Evolutionary conservation across 768 basidiomycete genomes (phyloP).

Genomic region (Exsudoporus frostii): DNA sequence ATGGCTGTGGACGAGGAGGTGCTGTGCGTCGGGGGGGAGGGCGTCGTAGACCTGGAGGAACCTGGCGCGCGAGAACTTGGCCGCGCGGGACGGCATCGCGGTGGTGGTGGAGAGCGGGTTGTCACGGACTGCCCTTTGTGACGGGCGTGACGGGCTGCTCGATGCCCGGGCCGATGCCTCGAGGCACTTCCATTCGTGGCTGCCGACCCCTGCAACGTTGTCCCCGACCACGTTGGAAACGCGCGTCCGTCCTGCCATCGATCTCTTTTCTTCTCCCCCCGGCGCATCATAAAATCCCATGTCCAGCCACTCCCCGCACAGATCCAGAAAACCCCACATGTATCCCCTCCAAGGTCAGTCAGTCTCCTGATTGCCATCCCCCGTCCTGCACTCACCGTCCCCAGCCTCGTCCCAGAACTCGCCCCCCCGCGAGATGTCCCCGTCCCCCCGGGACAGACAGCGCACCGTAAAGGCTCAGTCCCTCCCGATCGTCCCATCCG

Average conservation of each 20-base stretch:
- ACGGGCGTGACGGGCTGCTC: neutral
- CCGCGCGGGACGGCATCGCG: conserved; percentile 17
- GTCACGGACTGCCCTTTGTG: neutral
- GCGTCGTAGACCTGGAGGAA: conserved; percentile 46
- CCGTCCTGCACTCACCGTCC: neutral
- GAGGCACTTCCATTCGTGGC: conserved; percentile 53
- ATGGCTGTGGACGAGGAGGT: conserved; percentile 46
- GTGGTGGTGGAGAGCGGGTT: too few relatives aligned
- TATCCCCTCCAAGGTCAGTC: conserved; percentile 50
- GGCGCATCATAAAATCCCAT: conserved; percentile 34
- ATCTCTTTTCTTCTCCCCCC: conserved; percentile 25
- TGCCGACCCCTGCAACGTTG: conserved; percentile 36
- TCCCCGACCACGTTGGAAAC: conserved; percentile 62
- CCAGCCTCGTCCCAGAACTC: conserved; percentile 29
- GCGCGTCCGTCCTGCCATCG: conserved; percentile 39
- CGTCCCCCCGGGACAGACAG: conserved; percentile 46
- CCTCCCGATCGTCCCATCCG: conserved; percentile 58
- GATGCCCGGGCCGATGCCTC: too few relatives aligned
- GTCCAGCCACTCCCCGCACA: conserved; percentile 60
- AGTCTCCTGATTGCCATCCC: too few relatives aligned
- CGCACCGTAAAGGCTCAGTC: conserved; percentile 58
- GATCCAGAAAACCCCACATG: conserved; percentile 50
- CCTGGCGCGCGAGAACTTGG: conserved; percentile 25
- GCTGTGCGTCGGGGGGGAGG: conserved; percentile 53
- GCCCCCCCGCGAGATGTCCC: conserved; percentile 41